Percentiles rank a stretch among this genome's conserved stretches.
These are phyloP conservation scores for Penicillium janthinellum DNA, from an alignment of 2,329 filamentous ascomycete genomes.

Conservation along the genomic window DNA sequence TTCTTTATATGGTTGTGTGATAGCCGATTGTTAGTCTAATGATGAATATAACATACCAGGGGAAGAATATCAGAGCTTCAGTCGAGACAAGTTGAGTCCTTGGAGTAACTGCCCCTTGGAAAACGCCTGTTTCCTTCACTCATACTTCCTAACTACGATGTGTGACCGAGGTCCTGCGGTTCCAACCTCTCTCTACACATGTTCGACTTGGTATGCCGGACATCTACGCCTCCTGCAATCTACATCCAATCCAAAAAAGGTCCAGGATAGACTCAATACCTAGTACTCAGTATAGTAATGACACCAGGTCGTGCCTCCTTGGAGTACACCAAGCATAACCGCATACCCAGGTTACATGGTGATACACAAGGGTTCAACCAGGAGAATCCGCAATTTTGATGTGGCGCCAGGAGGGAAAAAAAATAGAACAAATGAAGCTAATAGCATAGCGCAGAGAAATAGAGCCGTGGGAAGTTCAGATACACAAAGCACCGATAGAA, in stretches of 20 bases:
- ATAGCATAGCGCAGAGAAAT: slow-evolving; percentile 44
- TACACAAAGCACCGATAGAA: slow-evolving; percentile 37
- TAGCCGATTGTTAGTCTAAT: too few relatives aligned
- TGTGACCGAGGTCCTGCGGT: background rate
- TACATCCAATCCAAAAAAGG: too few relatives aligned
- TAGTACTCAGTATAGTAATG: background rate
- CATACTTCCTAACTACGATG: background rate
- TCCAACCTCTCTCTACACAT: background rate
- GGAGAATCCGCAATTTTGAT: slow-evolving; percentile 34
- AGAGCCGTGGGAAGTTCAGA: slow-evolving; percentile 38
- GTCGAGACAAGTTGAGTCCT: background rate
- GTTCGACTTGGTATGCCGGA: background rate
- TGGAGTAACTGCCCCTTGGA: background rate
- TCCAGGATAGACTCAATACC: background rate
- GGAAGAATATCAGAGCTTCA: too few relatives aligned
- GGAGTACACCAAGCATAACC: background rate
- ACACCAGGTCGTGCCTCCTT: background rate
- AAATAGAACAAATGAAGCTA: slow-evolving; percentile 42
- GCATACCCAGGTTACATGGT: background rate
- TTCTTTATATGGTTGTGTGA: background rate
- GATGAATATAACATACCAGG: too few relatives aligned
- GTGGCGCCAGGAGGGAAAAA: slow-evolving; percentile 34
- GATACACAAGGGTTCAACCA: background rate
- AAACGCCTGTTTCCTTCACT: background rate
- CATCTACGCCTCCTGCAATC: background rate